Conservation (phyloP, 2,329 filamentous ascomycete species). For the Phaeosphaeriaceae sp. region DNA sequence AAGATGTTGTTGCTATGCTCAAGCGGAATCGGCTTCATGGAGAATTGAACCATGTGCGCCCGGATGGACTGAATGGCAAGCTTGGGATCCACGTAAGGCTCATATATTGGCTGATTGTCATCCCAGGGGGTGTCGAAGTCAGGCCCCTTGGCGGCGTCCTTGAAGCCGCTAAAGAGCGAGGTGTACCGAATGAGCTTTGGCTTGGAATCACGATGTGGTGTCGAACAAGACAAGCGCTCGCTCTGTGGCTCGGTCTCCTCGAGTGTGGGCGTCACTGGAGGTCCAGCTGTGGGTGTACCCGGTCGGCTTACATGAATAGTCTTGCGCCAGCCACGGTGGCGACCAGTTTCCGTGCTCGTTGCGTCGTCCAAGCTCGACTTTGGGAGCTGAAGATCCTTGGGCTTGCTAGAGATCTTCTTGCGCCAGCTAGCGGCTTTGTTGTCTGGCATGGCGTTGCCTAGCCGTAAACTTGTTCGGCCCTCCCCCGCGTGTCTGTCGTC, state of each 20-base stretch:
- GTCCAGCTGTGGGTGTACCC: slow-evolving; percentile 22
- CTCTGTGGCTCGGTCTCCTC: slow-evolving; percentile 33
- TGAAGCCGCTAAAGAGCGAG: slow-evolving; percentile 38
- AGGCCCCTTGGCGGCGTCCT: slow-evolving; percentile 22
- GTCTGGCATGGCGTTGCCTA: slow-evolving; percentile 21
- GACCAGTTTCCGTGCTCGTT: slow-evolving; percentile 15
- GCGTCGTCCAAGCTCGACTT: slow-evolving; percentile 12
- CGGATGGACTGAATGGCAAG: slow-evolving; percentile 33
- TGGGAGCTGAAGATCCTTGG: slow-evolving; percentile 15
- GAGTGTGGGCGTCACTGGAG: slow-evolving; percentile 19
- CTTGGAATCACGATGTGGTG: slow-evolving; percentile 43
- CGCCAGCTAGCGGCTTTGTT: slow-evolving; percentile 30
- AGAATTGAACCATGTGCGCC: slow-evolving; percentile 30
- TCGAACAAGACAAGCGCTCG: slow-evolving; percentile 39
- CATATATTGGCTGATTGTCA: slow-evolving; percentile 20
- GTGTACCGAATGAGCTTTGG: slow-evolving; percentile 52
- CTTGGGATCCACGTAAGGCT: slow-evolving; percentile 33
- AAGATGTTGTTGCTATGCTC: slow-evolving; percentile 49
- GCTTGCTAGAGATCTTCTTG: slow-evolving; percentile 25
- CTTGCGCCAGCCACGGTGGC: slow-evolving; percentile 30
- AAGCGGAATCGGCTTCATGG: slow-evolving; percentile 30
- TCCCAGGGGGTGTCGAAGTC: slow-evolving; percentile 39
- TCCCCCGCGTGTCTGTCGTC: neutral
- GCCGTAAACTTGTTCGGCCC: neutral
- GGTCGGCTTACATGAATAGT: slow-evolving; percentile 30